Percentiles rank a stretch among this genome's conserved stretches.
Evolutionary conservation across 1,284 basidiomycete genomes (phyloP).

Genomic region (Singerocomus inundabilis): DNA sequence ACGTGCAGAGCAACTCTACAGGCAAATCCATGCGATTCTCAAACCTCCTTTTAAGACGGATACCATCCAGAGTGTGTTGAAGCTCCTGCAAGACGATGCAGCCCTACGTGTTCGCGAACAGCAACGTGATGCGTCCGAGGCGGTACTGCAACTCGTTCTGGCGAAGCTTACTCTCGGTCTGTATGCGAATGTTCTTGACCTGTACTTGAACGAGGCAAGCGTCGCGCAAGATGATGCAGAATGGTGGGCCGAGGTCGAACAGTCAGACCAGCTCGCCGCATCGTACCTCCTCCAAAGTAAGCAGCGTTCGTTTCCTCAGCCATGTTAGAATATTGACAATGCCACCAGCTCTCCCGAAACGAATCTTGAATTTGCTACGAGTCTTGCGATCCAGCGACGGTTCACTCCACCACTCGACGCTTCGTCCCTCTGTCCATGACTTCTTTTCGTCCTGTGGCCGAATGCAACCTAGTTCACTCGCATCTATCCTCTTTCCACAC

Average conservation of each 20-base stretch:
- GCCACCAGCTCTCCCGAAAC: slow-evolving; percentile 53
- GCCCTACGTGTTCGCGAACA: background rate
- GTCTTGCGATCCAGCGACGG: slow-evolving; percentile 46
- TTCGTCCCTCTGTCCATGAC: slow-evolving; percentile 50
- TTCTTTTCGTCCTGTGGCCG: slow-evolving; percentile 46
- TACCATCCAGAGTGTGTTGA: slow-evolving; percentile 16
- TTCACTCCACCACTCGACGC: slow-evolving; percentile 47
- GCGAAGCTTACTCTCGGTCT: slow-evolving; percentile 51
- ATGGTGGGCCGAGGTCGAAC: slow-evolving; percentile 71
- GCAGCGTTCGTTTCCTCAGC: slow-evolving; percentile 22
- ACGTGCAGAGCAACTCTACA: slow-evolving; percentile 10
- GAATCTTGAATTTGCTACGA: slow-evolving; percentile 48
- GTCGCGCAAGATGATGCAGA: slow-evolving; percentile 67
- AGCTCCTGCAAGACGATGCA: slow-evolving; percentile 13
- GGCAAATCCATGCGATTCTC: slow-evolving; percentile 20
- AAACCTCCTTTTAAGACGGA: slow-evolving; percentile 20
- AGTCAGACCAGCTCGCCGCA: slow-evolving; percentile 48
- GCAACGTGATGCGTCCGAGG: slow-evolving; percentile 1
- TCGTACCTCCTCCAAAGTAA: slow-evolving; percentile 69
- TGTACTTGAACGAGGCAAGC: slow-evolving; percentile 58
- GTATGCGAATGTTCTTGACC: slow-evolving; percentile 59
- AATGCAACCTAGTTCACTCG: slow-evolving; percentile 47
- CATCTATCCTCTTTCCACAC: slow-evolving; percentile 64
- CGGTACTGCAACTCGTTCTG: slow-evolving; percentile 31
- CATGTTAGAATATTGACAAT: slow-evolving; percentile 4